These are phyloP conservation scores for Vitellaria paradoxa DNA, from an alignment of 179 eudicot species.

Conservation along the genomic window DNA sequence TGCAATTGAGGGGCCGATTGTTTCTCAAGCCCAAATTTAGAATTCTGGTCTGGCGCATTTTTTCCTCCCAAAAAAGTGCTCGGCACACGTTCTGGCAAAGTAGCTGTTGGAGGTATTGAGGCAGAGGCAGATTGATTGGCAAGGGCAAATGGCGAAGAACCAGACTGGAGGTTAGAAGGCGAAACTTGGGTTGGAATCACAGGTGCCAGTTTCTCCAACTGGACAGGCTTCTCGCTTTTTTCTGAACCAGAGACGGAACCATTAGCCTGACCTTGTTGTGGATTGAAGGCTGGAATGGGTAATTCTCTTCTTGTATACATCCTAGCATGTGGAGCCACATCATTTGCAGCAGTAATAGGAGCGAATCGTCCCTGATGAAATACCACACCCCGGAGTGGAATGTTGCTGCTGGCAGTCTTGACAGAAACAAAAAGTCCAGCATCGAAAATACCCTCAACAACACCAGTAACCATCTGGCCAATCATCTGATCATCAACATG, in stretches of 20 bases:
- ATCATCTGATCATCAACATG: constrained; percentile 37
- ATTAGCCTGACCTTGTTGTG: constrained; percentile 14
- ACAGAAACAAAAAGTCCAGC: constrained; percentile 65
- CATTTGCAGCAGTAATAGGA: constrained; percentile 60
- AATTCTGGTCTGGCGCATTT: not conserved
- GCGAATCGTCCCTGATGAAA: constrained; percentile 59
- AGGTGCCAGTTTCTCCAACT: not conserved
- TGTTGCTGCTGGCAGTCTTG: constrained; percentile 38
- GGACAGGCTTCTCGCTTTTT: not conserved
- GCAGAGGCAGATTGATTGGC: not conserved
- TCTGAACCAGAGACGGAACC: not conserved
- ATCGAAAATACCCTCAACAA: constrained; percentile 62
- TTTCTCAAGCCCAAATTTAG: not conserved
- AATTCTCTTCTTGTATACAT: constrained; percentile 56
- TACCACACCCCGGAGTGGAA: constrained; percentile 55
- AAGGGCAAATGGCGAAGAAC: not conserved
- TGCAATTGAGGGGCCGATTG: not conserved
- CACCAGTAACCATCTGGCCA: constrained; percentile 63
- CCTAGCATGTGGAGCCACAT: constrained; percentile 58
- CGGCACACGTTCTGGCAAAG: not conserved
- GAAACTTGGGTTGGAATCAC: not conserved
- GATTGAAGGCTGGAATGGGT: constrained; percentile 35
- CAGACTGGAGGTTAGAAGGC: not conserved
- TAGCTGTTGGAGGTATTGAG: not conserved
- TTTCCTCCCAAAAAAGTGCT: constrained; percentile 10